Evolutionary conservation across 257 asterid species (phyloP).

Genomic region (Anisodus tanguticus): DNA sequence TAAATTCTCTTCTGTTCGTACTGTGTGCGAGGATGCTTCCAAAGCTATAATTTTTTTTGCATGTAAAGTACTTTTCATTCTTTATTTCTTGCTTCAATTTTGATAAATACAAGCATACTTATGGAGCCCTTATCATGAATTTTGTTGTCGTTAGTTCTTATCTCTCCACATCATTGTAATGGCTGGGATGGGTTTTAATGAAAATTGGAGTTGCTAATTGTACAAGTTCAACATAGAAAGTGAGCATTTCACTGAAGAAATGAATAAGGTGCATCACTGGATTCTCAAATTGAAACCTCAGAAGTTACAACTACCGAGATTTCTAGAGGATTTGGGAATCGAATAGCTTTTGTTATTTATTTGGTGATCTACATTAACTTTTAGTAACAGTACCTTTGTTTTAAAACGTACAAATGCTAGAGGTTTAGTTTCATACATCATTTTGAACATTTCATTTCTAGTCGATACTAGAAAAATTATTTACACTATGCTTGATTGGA

Average conservation of each 20-base stretch:
- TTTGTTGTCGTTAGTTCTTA: background rate
- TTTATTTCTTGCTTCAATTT: background rate
- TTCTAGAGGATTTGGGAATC: background rate
- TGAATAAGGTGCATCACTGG: background rate
- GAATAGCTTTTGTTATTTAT: conserved; percentile 15
- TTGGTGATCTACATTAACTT: background rate
- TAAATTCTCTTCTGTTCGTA: conserved; percentile 38
- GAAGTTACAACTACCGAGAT: conserved; percentile 15
- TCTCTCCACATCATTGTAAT: conserved; percentile 2
- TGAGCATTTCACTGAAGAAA: background rate
- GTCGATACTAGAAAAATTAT: background rate
- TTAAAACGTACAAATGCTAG: conserved; percentile 18
- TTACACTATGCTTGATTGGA: background rate
- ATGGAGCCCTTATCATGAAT: background rate
- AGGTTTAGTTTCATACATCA: background rate
- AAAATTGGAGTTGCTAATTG: background rate
- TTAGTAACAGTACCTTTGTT: background rate
- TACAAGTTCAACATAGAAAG: background rate
- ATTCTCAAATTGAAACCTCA: conserved; percentile 16
- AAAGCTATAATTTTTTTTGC: background rate
- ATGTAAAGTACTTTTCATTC: background rate
- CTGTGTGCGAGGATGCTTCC: conserved; percentile 21
- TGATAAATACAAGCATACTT: conserved; percentile 22
- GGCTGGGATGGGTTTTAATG: background rate
- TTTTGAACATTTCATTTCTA: background rate